These are phyloP conservation scores for Halophytophthora batemanensis DNA, from an alignment of 352 stramenopile genomes.

Conservation along the genomic window DNA sequence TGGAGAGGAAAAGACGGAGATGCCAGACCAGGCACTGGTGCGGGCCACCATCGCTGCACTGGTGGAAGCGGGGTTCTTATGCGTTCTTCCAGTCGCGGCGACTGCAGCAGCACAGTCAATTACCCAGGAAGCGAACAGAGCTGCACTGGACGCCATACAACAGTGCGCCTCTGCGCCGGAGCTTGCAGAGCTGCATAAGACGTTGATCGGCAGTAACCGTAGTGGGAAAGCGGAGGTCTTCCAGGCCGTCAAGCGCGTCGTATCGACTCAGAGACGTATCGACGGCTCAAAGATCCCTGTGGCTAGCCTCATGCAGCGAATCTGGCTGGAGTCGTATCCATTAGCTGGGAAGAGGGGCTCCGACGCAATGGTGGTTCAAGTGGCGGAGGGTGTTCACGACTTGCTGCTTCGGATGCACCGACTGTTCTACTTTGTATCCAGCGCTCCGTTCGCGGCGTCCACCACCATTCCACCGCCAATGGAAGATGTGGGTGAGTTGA, in stretches of 20 bases:
- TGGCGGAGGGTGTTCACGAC: conserved; percentile 37
- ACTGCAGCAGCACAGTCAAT: too few relatives aligned
- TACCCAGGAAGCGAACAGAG: conserved; percentile 2
- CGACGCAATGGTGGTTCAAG: conserved; percentile 49
- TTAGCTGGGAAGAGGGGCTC: conserved; percentile 25
- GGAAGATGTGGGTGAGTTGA: conserved; percentile 16
- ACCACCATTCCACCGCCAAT: conserved; percentile 15
- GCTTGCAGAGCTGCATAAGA: conserved; percentile 47
- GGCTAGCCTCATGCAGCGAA: conserved; percentile 50
- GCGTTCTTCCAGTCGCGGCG: conserved; percentile 18
- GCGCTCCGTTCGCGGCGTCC: conserved; percentile 25
- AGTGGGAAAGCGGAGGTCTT: conserved; percentile 43
- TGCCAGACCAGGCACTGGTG: conserved; percentile 26
- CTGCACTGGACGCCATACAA: conserved; percentile 51
- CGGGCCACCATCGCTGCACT: conserved; percentile 44
- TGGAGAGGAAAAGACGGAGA: conserved; percentile 6
- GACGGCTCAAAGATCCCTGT: conserved; percentile 71
- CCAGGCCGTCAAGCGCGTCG: conserved; percentile 38
- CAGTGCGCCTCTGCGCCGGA: conserved; percentile 46
- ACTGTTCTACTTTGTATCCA: conserved; percentile 69
- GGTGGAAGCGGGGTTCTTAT: conserved; percentile 34
- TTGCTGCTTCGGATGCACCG: conserved; percentile 69
- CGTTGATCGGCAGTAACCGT: conserved; percentile 48
- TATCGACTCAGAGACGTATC: conserved; percentile 62
- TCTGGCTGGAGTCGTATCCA: conserved; percentile 48